These are phyloP conservation scores for Yarrowia sp. DNA, from an alignment of 805 yeast genomes.

Conservation along the genomic window DNA sequence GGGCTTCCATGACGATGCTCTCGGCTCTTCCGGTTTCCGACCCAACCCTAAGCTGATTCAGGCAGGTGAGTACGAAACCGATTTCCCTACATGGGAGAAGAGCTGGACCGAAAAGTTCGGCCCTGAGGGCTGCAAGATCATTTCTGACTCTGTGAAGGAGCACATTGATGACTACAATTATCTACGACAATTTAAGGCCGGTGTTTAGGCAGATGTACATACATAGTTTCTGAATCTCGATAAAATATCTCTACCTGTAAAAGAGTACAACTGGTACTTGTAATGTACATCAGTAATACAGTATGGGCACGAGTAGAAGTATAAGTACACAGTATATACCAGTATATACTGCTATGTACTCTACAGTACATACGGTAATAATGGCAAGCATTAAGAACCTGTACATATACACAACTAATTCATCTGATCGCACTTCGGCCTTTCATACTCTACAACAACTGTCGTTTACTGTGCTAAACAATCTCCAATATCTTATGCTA, in stretches of 20 bases:
- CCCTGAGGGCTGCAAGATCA: conserved; percentile 34
- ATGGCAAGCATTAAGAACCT: too few relatives aligned
- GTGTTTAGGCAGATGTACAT: not conserved
- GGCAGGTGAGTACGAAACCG: conserved; percentile 40
- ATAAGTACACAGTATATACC: too few relatives aligned
- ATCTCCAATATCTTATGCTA: conserved; percentile 1
- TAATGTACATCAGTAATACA: too few relatives aligned
- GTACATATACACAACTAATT: too few relatives aligned
- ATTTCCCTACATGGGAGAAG: conserved; percentile 43
- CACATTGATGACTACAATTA: conserved; percentile 44
- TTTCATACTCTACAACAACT: too few relatives aligned
- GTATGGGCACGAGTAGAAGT: too few relatives aligned
- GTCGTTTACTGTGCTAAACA: too few relatives aligned
- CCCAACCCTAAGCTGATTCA: conserved; percentile 31
- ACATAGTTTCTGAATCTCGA: not conserved
- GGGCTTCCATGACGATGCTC: conserved; percentile 46
- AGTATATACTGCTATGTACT: too few relatives aligned
- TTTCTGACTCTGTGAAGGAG: conserved; percentile 42
- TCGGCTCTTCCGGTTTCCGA: conserved; percentile 43
- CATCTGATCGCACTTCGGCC: too few relatives aligned
- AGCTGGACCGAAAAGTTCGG: conserved; percentile 41
- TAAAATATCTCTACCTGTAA: too few relatives aligned
- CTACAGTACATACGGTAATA: too few relatives aligned
- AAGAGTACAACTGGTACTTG: too few relatives aligned
- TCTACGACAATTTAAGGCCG: conserved; percentile 42